Percentiles rank a stretch among this genome's conserved stretches.
phyloP scores from a whole-genome alignment of 2,329 filamentous ascomycete species.

The Pseudocercospora fijiensis region DNA sequence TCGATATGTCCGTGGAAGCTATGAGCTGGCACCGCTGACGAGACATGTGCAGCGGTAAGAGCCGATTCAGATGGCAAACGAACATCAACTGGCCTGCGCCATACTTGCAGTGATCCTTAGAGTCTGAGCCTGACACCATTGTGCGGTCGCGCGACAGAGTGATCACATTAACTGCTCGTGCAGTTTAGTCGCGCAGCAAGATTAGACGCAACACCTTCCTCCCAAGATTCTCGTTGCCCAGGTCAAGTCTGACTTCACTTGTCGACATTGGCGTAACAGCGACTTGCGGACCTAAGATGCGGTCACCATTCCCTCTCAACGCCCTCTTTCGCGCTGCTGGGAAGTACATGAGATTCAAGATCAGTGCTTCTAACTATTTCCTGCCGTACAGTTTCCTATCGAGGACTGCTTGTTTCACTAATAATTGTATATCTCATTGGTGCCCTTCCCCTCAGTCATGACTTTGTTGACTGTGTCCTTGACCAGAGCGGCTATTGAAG shows the following conservation, averaged over 20 bases:
- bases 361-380: not conserved
- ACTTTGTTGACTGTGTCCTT: slow-evolving; percentile 9
- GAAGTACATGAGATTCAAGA: not conserved
- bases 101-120: not conserved
- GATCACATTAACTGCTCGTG: not conserved
- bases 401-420: not conserved
- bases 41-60: not conserved
- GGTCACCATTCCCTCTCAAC: not conserved
- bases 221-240: not conserved
- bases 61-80: not conserved
- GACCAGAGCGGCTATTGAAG: slow-evolving; percentile 1
- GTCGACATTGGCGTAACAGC: not conserved
- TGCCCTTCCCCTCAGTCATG: slow-evolving; percentile 4
- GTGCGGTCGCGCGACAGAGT: not conserved
- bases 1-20: not conserved
- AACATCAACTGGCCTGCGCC: not conserved
- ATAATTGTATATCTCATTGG: slow-evolving; percentile 9
- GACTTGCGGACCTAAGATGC: not conserved
- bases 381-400: not conserved
- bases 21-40: not conserved
- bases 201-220: not conserved
- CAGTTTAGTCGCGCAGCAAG: not conserved
- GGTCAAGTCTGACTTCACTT: not conserved
- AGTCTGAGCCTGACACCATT: not conserved
- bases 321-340: not conserved